A percentile compares a stretch with the other conserved stretches of the same genome.
Evolutionary conservation across 345 rosid genomes (phyloP).

Genomic region (Citrus mangshanensis): DNA sequence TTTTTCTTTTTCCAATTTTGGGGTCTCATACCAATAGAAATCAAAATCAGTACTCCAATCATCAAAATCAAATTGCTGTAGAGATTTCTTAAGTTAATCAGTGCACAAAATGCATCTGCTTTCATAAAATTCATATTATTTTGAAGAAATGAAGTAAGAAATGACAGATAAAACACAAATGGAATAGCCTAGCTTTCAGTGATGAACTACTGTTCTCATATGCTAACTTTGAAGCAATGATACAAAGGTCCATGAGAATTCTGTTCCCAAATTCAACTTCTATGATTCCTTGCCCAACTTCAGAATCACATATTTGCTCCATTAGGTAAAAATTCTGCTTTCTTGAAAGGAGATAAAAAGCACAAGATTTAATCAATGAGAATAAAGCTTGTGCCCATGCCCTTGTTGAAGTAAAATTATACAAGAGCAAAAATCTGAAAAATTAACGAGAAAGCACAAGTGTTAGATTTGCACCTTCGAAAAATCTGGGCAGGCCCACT

Average conservation of each 20-base stretch:
- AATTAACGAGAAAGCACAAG: no score
- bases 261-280: constrained; percentile 37
- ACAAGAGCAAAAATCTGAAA: no score
- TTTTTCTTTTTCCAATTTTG: constrained; percentile 16
- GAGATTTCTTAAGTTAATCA: constrained; percentile 58
- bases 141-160: background rate
- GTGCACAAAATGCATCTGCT: constrained; percentile 79
- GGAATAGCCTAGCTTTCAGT: constrained; percentile 64
- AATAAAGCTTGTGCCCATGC: no score
- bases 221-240: constrained; percentile 76
- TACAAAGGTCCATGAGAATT: constrained; percentile 61
- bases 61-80: constrained; percentile 80
- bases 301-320: constrained; percentile 26
- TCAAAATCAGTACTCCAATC: constrained; percentile 83
- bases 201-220: constrained; percentile 66
- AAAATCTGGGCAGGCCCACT: no score
- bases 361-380: no score
- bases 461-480: no score
- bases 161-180: background rate
- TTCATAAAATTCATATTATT: background rate
- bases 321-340: constrained; percentile 11
- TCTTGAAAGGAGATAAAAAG: no score
- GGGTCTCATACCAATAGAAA: constrained; percentile 75
- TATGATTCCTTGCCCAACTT: constrained; percentile 16
- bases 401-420: no score